Base-by-base conservation (phyloP, 768 basidiomycete species). In the Russula abietina region DNA sequence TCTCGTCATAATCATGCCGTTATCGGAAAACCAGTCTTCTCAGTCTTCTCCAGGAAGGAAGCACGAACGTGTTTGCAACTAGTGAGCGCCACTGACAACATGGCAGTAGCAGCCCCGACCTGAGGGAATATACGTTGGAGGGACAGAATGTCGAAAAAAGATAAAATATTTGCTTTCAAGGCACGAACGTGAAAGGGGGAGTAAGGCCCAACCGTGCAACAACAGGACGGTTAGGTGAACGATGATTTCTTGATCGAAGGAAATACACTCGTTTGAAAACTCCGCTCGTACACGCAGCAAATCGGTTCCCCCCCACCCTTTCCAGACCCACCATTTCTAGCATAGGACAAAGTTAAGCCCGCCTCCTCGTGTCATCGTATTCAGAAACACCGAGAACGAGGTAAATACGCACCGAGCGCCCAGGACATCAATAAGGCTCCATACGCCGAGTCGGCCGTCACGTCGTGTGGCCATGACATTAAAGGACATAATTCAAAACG, bases 51-150 rank as follows among this genome's bases (percentile, higher is more conserved):
- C 26, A 28, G 22, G 45, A 28, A 59, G 58, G 12, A 17, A n/a
- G 24, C 30, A 60, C 63, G 58, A 64, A 64, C 63, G 63, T 64
- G 60, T 10, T 6, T 7, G 2, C 32, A 5, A 19, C 46, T 2
- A 24, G 14, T 2, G 7, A 43, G 39, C 58, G 54, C 54, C 36
- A 22, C 17, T 14, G 46, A 54, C 32, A 36, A 17, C 7, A 36
- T 14, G 43, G 41, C 4, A 26, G 17, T 19, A 45, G 22, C 38
- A 4, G 17, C 26, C 38, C 17, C 45, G 22, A 59, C 2, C 28
- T 16, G 24, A 26, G 9, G 14, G 26, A 14, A 17, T 17, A 17
- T 17, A 17, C 16, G 24, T 41, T 41, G 54, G 26, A 26, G 10
- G 24, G 38, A 11, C 3, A 17, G 53, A 41, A 24, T n/a, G 32